Conservation (phyloP, 2,329 filamentous ascomycete species). For the Fusarium nurragi region DNA sequence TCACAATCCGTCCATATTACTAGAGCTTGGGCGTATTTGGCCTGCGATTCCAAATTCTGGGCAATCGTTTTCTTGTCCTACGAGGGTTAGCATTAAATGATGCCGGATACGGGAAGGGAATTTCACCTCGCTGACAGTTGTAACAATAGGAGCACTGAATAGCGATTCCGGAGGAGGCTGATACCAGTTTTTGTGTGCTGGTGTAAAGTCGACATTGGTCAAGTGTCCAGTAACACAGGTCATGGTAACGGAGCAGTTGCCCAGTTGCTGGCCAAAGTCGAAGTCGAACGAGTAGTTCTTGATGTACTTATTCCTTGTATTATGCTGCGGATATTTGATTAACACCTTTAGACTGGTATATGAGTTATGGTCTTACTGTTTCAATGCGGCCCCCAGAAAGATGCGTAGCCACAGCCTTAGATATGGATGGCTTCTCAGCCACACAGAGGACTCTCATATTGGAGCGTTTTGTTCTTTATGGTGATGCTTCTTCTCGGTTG, state of each 20-base stretch:
- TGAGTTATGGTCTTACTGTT: conserved; percentile 64
- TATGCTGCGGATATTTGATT: conserved; percentile 60
- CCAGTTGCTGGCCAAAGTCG: conserved; percentile 83
- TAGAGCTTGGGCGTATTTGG: conserved; percentile 74
- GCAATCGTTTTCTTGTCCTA: conserved; percentile 84
- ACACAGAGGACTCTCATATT: conserved; percentile 65
- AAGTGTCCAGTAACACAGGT: conserved; percentile 93
- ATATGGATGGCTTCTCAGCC: conserved; percentile 85
- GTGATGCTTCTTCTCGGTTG: not conserved
- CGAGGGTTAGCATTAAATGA: conserved; percentile 18
- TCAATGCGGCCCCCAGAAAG: conserved; percentile 79
- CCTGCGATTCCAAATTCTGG: conserved; percentile 84
- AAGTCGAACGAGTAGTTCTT: conserved; percentile 96
- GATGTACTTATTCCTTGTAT: conserved; percentile 78
- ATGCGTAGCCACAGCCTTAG: conserved; percentile 91
- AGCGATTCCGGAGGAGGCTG: conserved; percentile 80
- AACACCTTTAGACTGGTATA: conserved; percentile 15
- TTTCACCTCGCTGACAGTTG: conserved; percentile 71
- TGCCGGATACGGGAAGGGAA: too few relatives aligned
- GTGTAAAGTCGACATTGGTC: conserved; percentile 79
- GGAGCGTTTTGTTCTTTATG: not conserved
- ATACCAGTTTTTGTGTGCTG: conserved; percentile 80
- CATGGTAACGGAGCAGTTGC: conserved; percentile 87
- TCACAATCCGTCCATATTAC: conserved; percentile 99
- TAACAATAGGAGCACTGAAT: conserved; percentile 82